These are phyloP conservation scores for Ophiocordyceps polyrhachis-furcata DNA, from an alignment of 2,329 filamentous ascomycete species.

Conservation along the genomic window DNA sequence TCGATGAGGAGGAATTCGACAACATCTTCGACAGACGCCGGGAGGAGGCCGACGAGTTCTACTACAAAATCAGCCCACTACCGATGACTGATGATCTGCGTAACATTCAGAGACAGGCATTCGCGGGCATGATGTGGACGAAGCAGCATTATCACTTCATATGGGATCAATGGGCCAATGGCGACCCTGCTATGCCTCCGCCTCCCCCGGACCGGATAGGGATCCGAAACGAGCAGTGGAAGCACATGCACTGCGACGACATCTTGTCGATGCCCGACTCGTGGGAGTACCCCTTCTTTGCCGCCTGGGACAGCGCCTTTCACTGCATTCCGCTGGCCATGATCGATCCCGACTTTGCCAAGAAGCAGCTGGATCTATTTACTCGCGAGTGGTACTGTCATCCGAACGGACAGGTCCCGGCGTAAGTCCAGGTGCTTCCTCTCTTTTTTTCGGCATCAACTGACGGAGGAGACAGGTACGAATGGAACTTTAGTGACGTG, in stretches of 20 bases:
- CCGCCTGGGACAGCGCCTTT: constrained; percentile 92
- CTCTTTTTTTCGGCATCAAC: neutral
- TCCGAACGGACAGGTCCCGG: constrained; percentile 84
- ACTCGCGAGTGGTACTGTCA: constrained; percentile 99
- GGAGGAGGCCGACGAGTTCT: constrained; percentile 92
- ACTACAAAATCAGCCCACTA: constrained; percentile 77
- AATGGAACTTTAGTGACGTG: constrained; percentile 97
- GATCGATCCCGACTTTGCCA: constrained; percentile 95
- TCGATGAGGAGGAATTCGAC: constrained; percentile 87
- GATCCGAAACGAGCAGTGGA: constrained; percentile 79
- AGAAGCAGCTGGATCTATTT: constrained; percentile 92
- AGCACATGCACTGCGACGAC: constrained; percentile 85
- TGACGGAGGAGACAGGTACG: constrained; percentile 29
- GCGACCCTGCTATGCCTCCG: constrained; percentile 73
- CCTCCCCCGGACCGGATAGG: constrained; percentile 64
- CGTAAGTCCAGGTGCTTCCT: constrained; percentile 29
- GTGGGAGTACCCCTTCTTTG: constrained; percentile 97
- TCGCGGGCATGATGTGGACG: constrained; percentile 96
- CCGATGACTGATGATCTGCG: constrained; percentile 87
- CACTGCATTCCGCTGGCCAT: constrained; percentile 92
- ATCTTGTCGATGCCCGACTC: constrained; percentile 96
- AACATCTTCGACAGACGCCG: constrained; percentile 71
- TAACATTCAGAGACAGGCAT: constrained; percentile 87
- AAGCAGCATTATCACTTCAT: constrained; percentile 96
- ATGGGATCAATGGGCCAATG: constrained; percentile 96